Conservation (phyloP, 768 basidiomycete genomes). For the Pisolithus tinctorius region DNA sequence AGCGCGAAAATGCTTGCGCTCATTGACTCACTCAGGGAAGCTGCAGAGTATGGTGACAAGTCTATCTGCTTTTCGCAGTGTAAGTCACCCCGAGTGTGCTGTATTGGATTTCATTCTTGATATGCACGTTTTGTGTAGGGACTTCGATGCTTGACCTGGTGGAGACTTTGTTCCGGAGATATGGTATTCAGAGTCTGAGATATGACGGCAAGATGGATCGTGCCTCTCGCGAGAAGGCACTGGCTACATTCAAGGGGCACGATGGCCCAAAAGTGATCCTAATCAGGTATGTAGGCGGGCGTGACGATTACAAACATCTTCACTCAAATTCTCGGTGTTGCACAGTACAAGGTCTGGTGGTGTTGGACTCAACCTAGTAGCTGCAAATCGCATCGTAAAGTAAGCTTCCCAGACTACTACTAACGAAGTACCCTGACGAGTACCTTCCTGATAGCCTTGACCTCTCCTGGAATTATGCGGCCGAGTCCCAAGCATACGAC, state of each 20-base stretch:
- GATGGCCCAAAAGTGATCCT: conserved; percentile 59
- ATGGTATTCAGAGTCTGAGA: conserved; percentile 51
- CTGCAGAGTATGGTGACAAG: conserved; percentile 59
- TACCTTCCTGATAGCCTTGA: conserved; percentile 43
- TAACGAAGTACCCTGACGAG: background rate
- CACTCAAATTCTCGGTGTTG: background rate
- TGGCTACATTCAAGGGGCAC: conserved; percentile 47
- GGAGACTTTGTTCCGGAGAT: conserved; percentile 50
- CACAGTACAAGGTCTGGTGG: conserved; percentile 59
- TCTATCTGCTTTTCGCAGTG: conserved; percentile 69
- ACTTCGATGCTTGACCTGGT: conserved; percentile 66
- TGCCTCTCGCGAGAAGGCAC: conserved; percentile 39
- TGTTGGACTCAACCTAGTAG: conserved; percentile 61
- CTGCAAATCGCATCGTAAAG: conserved; percentile 68
- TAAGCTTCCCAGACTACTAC: conserved; percentile 21
- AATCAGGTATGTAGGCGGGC: conserved; percentile 54
- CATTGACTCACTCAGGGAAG: conserved; percentile 50
- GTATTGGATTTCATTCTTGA: background rate
- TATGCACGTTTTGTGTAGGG: conserved; percentile 35
- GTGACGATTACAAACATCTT: background rate
- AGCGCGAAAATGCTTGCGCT: conserved; percentile 63
- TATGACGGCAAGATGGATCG: conserved; percentile 69
- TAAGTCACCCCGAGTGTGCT: conserved; percentile 16
- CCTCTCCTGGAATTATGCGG: conserved; percentile 67
- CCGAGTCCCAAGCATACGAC: conserved; percentile 58